Evolutionary conservation across 345 rosid genomes (phyloP).

Genomic region (Arabidopsis suecica): DNA sequence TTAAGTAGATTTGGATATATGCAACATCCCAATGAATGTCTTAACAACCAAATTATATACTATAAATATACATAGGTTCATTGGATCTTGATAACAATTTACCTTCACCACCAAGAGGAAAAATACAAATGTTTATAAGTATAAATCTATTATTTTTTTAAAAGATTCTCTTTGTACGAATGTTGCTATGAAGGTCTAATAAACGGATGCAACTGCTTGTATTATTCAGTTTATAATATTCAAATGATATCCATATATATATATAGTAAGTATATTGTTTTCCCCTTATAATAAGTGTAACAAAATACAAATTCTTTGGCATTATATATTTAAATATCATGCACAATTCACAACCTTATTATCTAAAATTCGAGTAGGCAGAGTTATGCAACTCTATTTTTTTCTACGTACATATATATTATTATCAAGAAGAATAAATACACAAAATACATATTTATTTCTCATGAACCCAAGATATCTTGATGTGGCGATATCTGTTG

Average conservation of each 20-base stretch:
- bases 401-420: too few relatives aligned
- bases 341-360: too few relatives aligned
- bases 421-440: not conserved
- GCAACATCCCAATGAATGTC: slow-evolving; percentile 39
- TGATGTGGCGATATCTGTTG: slow-evolving; percentile 33
- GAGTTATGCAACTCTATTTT: not conserved
- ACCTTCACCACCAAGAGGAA: slow-evolving; percentile 31
- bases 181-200: slow-evolving; percentile 22
- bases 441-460: not conserved
- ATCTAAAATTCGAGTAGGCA: not conserved
- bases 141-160: slow-evolving; percentile 16
- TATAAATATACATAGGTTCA: slow-evolving; percentile 40
- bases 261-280: not conserved
- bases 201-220: slow-evolving; percentile 31
- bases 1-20: slow-evolving; percentile 46
- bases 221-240: slow-evolving; percentile 22
- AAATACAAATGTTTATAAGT: slow-evolving; percentile 21
- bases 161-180: slow-evolving; percentile 22
- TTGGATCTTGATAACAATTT: slow-evolving; percentile 40
- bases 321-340: not conserved
- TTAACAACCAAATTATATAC: slow-evolving; percentile 35
- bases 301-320: slow-evolving; percentile 6
- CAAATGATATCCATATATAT: not conserved
- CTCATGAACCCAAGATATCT: slow-evolving; percentile 16
- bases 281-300: not conserved